Evolutionary conservation across 768 basidiomycete species (phyloP), one percentile per base, ranked within the genome.

Genomic region (Coprinopsis strossmayeri): DNA sequence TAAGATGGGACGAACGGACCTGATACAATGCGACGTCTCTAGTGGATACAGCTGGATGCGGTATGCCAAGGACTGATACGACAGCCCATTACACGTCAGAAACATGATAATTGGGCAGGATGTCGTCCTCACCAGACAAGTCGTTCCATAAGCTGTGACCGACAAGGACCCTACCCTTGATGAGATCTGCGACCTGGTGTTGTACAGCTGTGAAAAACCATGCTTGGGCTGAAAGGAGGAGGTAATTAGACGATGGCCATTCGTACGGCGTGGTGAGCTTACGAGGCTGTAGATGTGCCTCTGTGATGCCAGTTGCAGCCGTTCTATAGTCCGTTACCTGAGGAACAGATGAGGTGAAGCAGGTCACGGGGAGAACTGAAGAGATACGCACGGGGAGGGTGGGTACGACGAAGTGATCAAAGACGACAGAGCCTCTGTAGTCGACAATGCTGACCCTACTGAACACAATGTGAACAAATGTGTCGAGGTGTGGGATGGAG

Each of bases 131-230:
- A 85, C 87, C 87, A 42, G 86, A 84, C 25, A 90, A 74, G 59
- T 91, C 88, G 53, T 82, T 78, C 87, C 87, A 91, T 13, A 90
- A 69, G 59, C 78, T 71, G 63, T 91, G 84, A 17, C 89, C 88
- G 23, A 91, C 77, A 41, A 90, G 63, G 32, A 85, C 70, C 61
- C 85, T 87, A 46, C 77, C 82, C 59, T 78, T 76, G 55, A 91
- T 77, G 52, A 82, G 63, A 46, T 72, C 76, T 1, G 84, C 81
- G 34, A 88, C 78, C 27, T 71, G 65, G 54, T 74, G 76, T 58
- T 91, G 89, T 25, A 89, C 78, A n/a, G 66, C 67, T 38, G 68
- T 65, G 59, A 91, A 91, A 3, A 69, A 56, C 61, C 67, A 63
- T 40, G 81, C 73, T 53, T 77, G 69, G 23, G 65, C 81, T 82